These are phyloP conservation scores for Fusarium sublunatum DNA, from an alignment of 2,329 filamentous ascomycete species.

Conservation along the genomic window DNA sequence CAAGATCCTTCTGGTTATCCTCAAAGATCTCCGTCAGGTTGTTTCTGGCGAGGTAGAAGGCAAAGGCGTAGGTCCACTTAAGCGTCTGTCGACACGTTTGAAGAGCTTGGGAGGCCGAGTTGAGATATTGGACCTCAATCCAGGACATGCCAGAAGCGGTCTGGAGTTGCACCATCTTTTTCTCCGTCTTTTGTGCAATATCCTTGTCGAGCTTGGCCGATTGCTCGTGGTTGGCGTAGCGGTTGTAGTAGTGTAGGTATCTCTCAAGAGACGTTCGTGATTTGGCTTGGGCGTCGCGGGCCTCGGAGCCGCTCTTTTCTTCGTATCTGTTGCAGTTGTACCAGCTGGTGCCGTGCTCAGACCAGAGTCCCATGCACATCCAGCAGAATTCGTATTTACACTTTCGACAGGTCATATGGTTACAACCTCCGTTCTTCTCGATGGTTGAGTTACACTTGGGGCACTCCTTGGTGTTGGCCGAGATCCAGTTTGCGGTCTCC, in stretches of 20 bases:
- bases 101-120: constrained; percentile 90
- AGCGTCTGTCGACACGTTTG: constrained; percentile 98
- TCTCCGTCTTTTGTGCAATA: constrained; percentile 94
- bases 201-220: constrained; percentile 97
- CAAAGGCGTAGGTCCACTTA: constrained; percentile 99
- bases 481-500: constrained; percentile 99
- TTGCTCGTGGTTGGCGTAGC: constrained; percentile 98
- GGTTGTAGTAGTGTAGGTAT: constrained; percentile 99
- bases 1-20: constrained; percentile 97
- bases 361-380: constrained; percentile 99
- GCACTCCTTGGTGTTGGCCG: constrained; percentile 98
- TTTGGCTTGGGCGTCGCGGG: constrained; percentile 90
- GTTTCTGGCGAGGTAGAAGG: constrained; percentile 95
- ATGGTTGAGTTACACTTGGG: constrained; percentile 97
- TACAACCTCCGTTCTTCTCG: constrained; percentile 98
- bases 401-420: constrained; percentile 97
- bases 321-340: constrained; percentile 99
- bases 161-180: constrained; percentile 98
- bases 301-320: constrained; percentile 92
- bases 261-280: constrained; percentile 91
- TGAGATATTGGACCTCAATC: constrained; percentile 98
- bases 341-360: constrained; percentile 98
- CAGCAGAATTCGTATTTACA: constrained; percentile 98
- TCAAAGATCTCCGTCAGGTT: constrained; percentile 98
- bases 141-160: constrained; percentile 95